A percentile compares a stretch with the other conserved stretches of the same genome.
phyloP scores from a whole-genome alignment of 306 rosid genomes.

The Abrus pulchellus region DNA sequence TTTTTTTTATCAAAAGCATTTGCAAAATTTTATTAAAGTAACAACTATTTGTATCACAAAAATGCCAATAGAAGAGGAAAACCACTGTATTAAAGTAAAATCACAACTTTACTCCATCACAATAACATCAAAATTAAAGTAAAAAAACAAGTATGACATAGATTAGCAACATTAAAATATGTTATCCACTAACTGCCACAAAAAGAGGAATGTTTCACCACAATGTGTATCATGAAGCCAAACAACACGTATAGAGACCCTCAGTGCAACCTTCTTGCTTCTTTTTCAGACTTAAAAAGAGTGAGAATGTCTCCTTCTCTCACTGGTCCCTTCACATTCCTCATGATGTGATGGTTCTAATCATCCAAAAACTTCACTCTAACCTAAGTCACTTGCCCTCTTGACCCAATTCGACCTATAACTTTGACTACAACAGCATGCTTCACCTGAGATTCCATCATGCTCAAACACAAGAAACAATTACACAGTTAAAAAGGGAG shows the following conservation, averaged over 20 bases:
- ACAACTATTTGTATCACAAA: not conserved
- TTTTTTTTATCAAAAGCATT: no score
- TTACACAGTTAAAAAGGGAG: no score
- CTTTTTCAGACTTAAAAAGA: conserved; percentile 64
- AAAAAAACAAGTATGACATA: conserved; percentile 11
- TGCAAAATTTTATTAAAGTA: not conserved
- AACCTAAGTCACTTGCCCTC: conserved; percentile 68
- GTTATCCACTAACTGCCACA: conserved; percentile 3
- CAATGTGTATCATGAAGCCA: conserved; percentile 12
- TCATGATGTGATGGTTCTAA: conserved; percentile 61
- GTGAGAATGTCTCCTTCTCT: conserved; percentile 63
- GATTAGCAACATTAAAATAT: conserved; percentile 11
- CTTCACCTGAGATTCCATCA: conserved; percentile 61
- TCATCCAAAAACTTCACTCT: conserved; percentile 64
- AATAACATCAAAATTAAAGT: conserved; percentile 17
- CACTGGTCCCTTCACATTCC: conserved; percentile 63
- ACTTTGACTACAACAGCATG: conserved; percentile 61
- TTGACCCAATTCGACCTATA: conserved; percentile 62
- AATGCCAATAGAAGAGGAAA: not conserved
- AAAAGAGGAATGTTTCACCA: not conserved
- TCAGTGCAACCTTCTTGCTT: conserved; percentile 67
- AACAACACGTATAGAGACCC: not conserved
- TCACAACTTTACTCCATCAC: conserved; percentile 3
- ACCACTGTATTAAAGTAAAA: not conserved
- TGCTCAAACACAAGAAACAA: conserved; percentile 1